A percentile compares a stretch with the other conserved stretches of the same genome.
phyloP scores from a whole-genome alignment of 768 basidiomycete species.

The Termitomyces sp. region DNA sequence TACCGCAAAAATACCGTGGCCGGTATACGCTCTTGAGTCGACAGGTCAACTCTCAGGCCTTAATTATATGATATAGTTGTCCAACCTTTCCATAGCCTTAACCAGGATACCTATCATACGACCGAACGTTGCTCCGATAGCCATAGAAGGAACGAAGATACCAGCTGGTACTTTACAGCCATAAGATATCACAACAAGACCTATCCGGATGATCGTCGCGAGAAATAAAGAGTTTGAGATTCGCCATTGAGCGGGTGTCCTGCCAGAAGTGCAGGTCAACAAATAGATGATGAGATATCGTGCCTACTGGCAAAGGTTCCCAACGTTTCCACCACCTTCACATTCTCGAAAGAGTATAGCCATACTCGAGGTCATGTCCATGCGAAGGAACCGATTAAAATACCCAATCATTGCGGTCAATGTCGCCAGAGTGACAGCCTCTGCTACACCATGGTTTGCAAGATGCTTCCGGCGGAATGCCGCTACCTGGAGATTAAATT shows the following conservation, averaged over 20 bases:
- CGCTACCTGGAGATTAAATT: slow-evolving; percentile 93
- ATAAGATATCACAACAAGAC: slow-evolving; percentile 87
- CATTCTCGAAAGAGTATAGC: slow-evolving; percentile 94
- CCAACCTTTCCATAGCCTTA: slow-evolving; percentile 83
- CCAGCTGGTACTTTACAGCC: slow-evolving; percentile 96
- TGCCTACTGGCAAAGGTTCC: slow-evolving; percentile 90
- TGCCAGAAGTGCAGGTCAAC: slow-evolving; percentile 21
- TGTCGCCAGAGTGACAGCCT: slow-evolving; percentile 83
- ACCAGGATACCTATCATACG: slow-evolving; percentile 96
- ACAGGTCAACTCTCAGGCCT: neutral
- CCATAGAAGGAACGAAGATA: slow-evolving; percentile 99
- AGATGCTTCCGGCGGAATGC: slow-evolving; percentile 92
- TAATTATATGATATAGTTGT: neutral
- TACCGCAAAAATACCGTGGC: slow-evolving; percentile 82
- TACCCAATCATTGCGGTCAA: slow-evolving; percentile 91
- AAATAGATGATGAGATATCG: neutral
- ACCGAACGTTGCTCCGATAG: slow-evolving; percentile 94
- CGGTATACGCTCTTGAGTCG: slow-evolving; percentile 66
- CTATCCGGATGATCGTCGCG: slow-evolving; percentile 84
- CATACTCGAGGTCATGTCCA: slow-evolving; percentile 98
- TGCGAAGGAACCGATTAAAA: slow-evolving; percentile 89
- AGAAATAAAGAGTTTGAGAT: slow-evolving; percentile 91
- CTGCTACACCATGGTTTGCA: slow-evolving; percentile 75
- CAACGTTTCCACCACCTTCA: slow-evolving; percentile 85
- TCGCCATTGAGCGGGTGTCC: slow-evolving; percentile 87